A percentile compares a stretch with the other conserved stretches of the same genome.
Conservation (phyloP, 2,329 filamentous ascomycete species). For the Geosmithia morbida region DNA sequence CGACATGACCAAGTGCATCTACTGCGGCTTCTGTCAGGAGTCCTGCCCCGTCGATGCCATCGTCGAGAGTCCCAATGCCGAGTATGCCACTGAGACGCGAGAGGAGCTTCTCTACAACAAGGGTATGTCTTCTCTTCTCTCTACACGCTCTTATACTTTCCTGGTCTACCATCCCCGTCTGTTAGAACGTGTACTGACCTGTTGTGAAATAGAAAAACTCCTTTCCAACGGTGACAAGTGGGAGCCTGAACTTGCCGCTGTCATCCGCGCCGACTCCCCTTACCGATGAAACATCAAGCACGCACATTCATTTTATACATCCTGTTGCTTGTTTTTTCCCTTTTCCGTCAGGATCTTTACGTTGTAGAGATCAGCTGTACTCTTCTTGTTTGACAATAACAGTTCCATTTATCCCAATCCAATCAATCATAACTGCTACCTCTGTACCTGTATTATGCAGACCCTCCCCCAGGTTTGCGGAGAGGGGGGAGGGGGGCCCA, state of each 20-base stretch:
- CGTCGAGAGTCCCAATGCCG: slow-evolving; percentile 48
- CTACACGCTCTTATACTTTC: too few species aligned
- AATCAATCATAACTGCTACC: too few species aligned
- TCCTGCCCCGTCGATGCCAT: slow-evolving; percentile 95
- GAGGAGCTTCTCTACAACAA: slow-evolving; percentile 98
- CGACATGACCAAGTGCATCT: slow-evolving; percentile 99
- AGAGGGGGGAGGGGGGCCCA: too few species aligned
- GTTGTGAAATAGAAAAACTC: slow-evolving; percentile 50
- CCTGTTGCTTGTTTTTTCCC: not conserved
- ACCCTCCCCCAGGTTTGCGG: too few species aligned
- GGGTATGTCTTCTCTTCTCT: slow-evolving; percentile 21
- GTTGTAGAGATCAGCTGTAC: too few species aligned
- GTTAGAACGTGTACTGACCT: slow-evolving; percentile 13
- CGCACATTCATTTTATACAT: not conserved
- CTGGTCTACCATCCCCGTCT: too few species aligned
- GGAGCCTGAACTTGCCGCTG: slow-evolving; percentile 92
- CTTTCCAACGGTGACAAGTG: slow-evolving; percentile 86
- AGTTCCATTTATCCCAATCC: too few species aligned
- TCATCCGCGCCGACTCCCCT: slow-evolving; percentile 82
- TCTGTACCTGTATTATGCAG: too few species aligned
- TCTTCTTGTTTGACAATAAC: too few species aligned
- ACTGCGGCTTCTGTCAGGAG: slow-evolving; percentile 98
- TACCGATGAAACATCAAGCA: slow-evolving; percentile 49
- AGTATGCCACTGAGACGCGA: slow-evolving; percentile 53
- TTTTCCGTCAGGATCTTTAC: too few species aligned